Base-by-base conservation (phyloP, 108 stramenopile species). In the Craspedostauros australis region DNA sequence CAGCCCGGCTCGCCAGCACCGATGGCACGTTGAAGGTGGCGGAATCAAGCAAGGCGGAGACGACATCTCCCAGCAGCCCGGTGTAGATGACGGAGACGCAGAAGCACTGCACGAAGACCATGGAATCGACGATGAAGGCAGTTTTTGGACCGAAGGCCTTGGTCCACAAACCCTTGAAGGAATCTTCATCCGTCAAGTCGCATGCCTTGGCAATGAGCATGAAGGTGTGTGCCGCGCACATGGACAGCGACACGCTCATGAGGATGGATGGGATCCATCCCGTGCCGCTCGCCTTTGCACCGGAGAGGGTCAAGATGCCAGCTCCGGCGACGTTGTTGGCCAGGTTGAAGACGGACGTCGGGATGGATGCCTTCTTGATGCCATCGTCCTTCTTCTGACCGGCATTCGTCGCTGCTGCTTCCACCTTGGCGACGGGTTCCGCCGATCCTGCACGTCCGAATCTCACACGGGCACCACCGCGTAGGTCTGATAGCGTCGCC, bases 321-420 rank as follows among this genome's bases (percentile, higher is more conserved):
- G 68, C 67, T 22, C 73, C 73, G n/a, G 73, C 73, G 7, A 75
- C 73, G 36, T 75, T 75, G 50, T 75, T 75, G 36, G 64, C 62
- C 32, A 75, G 25, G 51, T 75, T 75, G 58, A 75, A 75, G 20
- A 69, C 39, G 4, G 57, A 53, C 12, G 63, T 57, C 0, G 39
- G 29, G 23, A 75, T 46, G 14, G 54, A 52, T 20, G 72, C 66
- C 20, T 37, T 60, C 31, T 39, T 34, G 23, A 29, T 0, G 22
- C 41, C 26, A 2, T 51, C 39, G 48, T 41, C 39, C n/a, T n/a
- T n/a, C n/a, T n/a, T n/a, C n/a, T n/a, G n/a, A n/a, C n/a, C n/a
- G n/a, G n/a, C n/a, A n/a, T n/a, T n/a, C n/a, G n/a, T n/a, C n/a
- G n/a, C n/a, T n/a, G n/a, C n/a, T n/a, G n/a, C n/a, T n/a, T n/a